A percentile compares a stretch with the other conserved stretches of the same genome.
phyloP scores from a whole-genome alignment of 768 basidiomycete genomes.

The Paxillus ammoniavirescens region DNA sequence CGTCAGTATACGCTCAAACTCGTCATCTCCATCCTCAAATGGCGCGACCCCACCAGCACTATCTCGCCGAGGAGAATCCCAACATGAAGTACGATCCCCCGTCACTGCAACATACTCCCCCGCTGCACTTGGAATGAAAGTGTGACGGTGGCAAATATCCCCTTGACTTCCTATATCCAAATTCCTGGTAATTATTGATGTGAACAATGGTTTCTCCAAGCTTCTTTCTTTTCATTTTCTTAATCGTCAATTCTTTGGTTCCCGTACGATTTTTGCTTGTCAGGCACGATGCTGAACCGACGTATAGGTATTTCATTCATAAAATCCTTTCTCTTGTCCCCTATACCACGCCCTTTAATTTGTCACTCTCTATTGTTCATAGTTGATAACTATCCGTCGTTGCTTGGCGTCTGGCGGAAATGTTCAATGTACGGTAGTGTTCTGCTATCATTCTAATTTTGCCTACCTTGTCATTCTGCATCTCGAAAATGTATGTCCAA shows the following conservation, averaged over 20 bases:
- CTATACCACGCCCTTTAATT: slow-evolving; percentile 28
- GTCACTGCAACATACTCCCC: slow-evolving; percentile 43
- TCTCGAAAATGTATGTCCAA: neutral
- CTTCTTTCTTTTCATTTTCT: neutral
- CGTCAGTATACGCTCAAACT: slow-evolving; percentile 25
- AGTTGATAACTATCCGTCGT: slow-evolving; percentile 6
- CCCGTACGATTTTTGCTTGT: slow-evolving; percentile 4
- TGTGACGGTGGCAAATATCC: slow-evolving; percentile 17
- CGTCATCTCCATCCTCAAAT: slow-evolving; percentile 35
- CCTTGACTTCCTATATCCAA: slow-evolving; percentile 25
- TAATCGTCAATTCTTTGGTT: neutral
- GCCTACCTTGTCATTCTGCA: neutral
- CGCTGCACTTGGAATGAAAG: slow-evolving; percentile 51
- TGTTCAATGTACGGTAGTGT: slow-evolving; percentile 11
- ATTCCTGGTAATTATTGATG: slow-evolving; percentile 21
- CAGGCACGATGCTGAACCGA: slow-evolving; percentile 1
- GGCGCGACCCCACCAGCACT: slow-evolving; percentile 33
- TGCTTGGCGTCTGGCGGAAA: neutral
- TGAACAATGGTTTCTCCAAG: slow-evolving; percentile 22
- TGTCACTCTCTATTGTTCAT: slow-evolving; percentile 21
- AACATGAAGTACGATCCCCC: slow-evolving; percentile 45
- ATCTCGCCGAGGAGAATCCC: slow-evolving; percentile 33
- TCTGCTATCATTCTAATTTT: slow-evolving; percentile 16
- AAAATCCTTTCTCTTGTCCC: slow-evolving; percentile 7
- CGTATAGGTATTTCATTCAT: slow-evolving; percentile 11